Evolutionary conservation across 129 eudicot genomes (phyloP), one percentile per base, ranked within the genome.

Genomic region (Scalesia atractyloides): DNA sequence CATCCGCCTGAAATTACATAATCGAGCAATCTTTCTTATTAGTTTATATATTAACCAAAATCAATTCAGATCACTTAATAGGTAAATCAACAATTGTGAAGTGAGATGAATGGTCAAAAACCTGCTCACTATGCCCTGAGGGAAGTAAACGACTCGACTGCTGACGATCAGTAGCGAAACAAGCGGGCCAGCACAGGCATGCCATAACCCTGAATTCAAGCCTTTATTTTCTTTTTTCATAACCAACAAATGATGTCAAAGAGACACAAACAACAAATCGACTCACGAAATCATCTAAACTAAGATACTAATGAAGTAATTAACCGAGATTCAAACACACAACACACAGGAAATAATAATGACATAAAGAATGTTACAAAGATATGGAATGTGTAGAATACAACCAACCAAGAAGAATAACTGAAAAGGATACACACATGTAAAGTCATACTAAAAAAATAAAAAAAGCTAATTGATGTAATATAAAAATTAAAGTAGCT

Each of bases 51-150:
- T n/a, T 9, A 20, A 67, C 50, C 9, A 12, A 43, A 71, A 13
- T 41, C 85, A 82, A 80, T 47, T 76, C 66, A 48, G 66, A 47
- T 79, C 75, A 75, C 73, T 75, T 65, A 79, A 37, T 56, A 64
- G 9, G 50, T 34, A 41, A 70, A 56, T 30, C 2, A 60, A 66
- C 48, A 47, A 13, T 33, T 24, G 24, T 37, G 18, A 75, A 75
- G 54, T 16, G 14, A 14, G 7, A 9, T 47, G 34, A 63, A 44
- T 46, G 49, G 58, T 15, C 46, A 52, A 66, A 76, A 64, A 94
- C 99, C 99, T 94, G 99, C 83, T 94, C 99, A 75, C 99, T 94
- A 49, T 94, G 99, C 99, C 99, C 88, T 94, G 99, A 57, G 99
- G 99, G 75, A 94, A 90, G 95, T 94, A 94, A 81, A 94, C 97